Conservation (phyloP, 106 monocot genomes). For the Dendrobium huoshanense region DNA sequence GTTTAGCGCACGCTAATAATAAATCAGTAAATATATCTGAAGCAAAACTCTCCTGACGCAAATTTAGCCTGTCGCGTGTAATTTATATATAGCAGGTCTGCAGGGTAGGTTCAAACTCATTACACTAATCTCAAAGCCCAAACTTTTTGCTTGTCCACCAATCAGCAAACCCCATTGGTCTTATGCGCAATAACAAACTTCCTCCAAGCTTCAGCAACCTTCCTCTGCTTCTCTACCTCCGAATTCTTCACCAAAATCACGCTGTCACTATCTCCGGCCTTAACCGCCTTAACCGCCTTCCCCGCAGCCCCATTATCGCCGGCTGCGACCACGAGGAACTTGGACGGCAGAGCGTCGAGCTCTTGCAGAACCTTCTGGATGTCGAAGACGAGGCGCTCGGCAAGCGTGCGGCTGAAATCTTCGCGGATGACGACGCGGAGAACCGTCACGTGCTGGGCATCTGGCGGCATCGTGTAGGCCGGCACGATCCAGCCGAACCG, state of each 20-base stretch:
- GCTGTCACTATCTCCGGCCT: neutral
- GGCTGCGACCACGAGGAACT: neutral
- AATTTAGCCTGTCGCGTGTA: no score
- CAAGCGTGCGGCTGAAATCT: conserved; percentile 84
- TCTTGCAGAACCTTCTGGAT: conserved; percentile 68
- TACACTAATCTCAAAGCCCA: no score
- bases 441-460: conserved; percentile 74
- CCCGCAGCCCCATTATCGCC: neutral
- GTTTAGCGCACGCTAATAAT: no score
- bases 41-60: no score
- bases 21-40: no score
- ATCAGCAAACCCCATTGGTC: conserved; percentile 61
- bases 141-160: neutral
- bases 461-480: conserved; percentile 91
- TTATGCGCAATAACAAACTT: conserved; percentile 51
- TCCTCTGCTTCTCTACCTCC: conserved; percentile 32
- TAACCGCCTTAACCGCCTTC: neutral
- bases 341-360: conserved; percentile 49
- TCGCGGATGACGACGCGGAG: conserved; percentile 83
- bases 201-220: conserved; percentile 39
- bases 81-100: no score
- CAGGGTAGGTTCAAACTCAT: no score
- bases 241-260: conserved; percentile 11
- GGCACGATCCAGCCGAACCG: conserved; percentile 96
- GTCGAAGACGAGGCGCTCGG: conserved; percentile 75